Evolutionary conservation across 2,329 filamentous ascomycete genomes (phyloP).

Genomic region (Colletotrichum caudatum): DNA sequence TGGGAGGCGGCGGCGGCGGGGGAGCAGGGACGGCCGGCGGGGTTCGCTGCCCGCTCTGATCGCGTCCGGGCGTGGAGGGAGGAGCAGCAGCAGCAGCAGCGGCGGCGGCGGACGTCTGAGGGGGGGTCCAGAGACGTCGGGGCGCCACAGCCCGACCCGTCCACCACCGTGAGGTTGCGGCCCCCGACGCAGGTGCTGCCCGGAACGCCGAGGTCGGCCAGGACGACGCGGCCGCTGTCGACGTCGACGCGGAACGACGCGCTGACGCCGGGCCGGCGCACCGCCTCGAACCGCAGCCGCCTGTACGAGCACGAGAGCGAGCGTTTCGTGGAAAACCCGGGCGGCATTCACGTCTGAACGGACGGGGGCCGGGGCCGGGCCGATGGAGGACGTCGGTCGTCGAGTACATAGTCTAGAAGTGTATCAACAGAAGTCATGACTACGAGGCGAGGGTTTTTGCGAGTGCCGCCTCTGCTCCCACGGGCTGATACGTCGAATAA

Average conservation of each 20-base stretch:
- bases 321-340: neutral
- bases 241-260: neutral
- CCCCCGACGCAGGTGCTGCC: too few species aligned
- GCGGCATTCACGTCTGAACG: neutral
- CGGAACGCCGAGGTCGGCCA: neutral
- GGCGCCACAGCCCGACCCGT: neutral
- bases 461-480: too few species aligned
- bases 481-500: too few species aligned
- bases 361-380: neutral
- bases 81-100: neutral
- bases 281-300: constrained; percentile 11
- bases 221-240: neutral
- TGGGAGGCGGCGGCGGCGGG: neutral
- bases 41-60: neutral
- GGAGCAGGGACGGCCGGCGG: neutral
- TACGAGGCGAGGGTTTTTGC: neutral
- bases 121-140: neutral
- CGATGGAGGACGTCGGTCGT: too few species aligned
- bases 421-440: neutral
- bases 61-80: constrained; percentile 5
- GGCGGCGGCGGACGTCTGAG: neutral
- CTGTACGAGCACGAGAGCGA: neutral
- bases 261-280: neutral
- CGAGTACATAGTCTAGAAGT: neutral
- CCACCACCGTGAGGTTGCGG: too few species aligned